Base-by-base conservation (phyloP, 257 asterid genomes). In the Vinca minor region DNA sequence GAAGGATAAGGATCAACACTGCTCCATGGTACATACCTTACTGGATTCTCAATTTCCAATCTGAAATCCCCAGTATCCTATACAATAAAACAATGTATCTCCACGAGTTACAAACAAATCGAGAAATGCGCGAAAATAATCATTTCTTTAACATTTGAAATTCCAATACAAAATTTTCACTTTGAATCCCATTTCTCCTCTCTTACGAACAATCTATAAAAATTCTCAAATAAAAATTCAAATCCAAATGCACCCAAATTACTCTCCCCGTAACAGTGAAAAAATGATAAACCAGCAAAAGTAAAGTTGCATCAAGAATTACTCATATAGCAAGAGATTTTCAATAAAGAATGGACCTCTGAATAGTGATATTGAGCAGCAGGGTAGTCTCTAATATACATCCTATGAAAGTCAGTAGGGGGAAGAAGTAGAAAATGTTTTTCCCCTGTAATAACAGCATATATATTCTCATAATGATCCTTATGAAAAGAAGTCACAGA, bases 381-480 rank as follows among this genome's bases (percentile, higher is more conserved):
- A 0, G 89, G 95, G 72, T 88, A 87, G 8, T 83, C 75, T 4
- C 79, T 65, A 41, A 92, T 48, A 66, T 89, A 89, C 96, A 89
- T 92, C 79, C 98, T 80, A 62, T 92, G 98, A 68, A 83, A 80
- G 71, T 88, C 98, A 31, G 95, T 82, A 9, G 96, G 98, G 3
- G 98, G 98, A 60, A 92, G 86, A 64, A 92, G 76, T 58, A 86
- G 69, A 57, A 92, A 86, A 8, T 81, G 82, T 75, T 91, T 91
- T 73, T 86, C 98, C 39, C 98, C 96, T 4, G 78, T 69, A 21
- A 86, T 62, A 58, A 92, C 98, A 23, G 79, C 98, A 68, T 88
- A 92, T 0, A 92, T 65, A 82, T 92, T 92, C 83, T 92, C 98
- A 53, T 89, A 89, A 65, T 87, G 96, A 66, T 89, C 95, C 77